phyloP scores from a whole-genome alignment of 257 asterid genomes.

The Jacaranda mimosifolia region DNA sequence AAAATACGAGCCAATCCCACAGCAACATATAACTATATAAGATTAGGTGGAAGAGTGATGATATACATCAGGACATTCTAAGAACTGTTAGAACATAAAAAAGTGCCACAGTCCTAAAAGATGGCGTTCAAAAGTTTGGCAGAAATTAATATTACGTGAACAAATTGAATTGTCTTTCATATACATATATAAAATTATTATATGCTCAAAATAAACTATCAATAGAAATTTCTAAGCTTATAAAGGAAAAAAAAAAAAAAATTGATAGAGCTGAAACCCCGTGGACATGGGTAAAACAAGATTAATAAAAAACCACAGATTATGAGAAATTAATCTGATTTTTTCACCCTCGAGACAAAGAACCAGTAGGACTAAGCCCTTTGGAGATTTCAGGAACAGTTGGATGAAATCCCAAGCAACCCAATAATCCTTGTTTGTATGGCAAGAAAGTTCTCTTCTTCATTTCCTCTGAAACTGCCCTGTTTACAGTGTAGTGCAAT shows the following conservation, averaged over 20 bases:
- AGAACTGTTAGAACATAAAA: background rate
- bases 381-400: constrained; percentile 51
- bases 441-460: constrained; percentile 83
- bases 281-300: constrained; percentile 9
- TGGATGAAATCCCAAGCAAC: constrained; percentile 80
- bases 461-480: constrained; percentile 84
- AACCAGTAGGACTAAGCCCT: constrained; percentile 56
- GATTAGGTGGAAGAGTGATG: background rate
- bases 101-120: constrained; percentile 18
- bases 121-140: constrained; percentile 5
- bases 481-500: constrained; percentile 74
- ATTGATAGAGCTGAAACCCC: background rate
- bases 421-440: constrained; percentile 75
- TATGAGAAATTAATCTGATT: constrained; percentile 9
- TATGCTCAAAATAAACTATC: constrained; percentile 28
- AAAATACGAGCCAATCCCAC: background rate
- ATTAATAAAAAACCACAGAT: background rate
- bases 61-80: background rate
- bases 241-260: background rate
- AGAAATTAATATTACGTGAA: background rate
- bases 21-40: background rate
- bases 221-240: constrained; percentile 5
- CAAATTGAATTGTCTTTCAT: constrained; percentile 31
- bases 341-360: constrained; percentile 50
- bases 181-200: background rate